A percentile compares a stretch with the other conserved stretches of the same genome.
phyloP scores from a whole-genome alignment of 2,329 filamentous ascomycete genomes.

The Fusarium protoensiforme region DNA sequence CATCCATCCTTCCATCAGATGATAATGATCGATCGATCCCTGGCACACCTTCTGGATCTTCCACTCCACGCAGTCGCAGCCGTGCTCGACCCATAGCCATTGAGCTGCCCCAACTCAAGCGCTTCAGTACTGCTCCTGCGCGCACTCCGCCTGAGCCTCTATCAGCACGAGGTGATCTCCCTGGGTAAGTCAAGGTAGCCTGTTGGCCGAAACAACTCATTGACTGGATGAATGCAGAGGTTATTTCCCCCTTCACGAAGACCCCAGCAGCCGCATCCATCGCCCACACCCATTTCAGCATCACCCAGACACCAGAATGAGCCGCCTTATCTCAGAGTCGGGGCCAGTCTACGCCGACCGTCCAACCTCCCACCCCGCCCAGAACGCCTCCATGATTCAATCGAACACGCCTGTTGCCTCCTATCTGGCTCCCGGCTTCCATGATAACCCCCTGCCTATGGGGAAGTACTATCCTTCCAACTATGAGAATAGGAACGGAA shows the following conservation, averaged over 20 bases:
- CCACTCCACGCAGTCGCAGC: conserved; percentile 34
- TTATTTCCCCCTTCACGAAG: conserved; percentile 71
- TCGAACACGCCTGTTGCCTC: conserved; percentile 60
- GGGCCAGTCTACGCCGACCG: conserved; percentile 41
- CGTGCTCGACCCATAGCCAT: conserved; percentile 65
- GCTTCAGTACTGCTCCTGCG: conserved; percentile 52
- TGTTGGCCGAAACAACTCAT: neutral
- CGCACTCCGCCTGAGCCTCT: conserved; percentile 61
- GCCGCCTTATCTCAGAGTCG: conserved; percentile 50
- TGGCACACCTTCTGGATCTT: conserved; percentile 34
- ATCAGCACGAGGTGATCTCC: conserved; percentile 68
- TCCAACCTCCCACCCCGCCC: conserved; percentile 43
- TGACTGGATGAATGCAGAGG: conserved; percentile 54
- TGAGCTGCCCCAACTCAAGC: conserved; percentile 57
- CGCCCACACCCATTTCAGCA: conserved; percentile 64
- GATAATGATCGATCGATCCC: conserved; percentile 27
- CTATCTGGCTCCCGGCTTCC: conserved; percentile 62
- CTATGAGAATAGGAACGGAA: conserved; percentile 59
- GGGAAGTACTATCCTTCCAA: conserved; percentile 74
- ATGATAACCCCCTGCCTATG: conserved; percentile 61
- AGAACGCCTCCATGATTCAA: conserved; percentile 28
- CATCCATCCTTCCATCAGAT: conserved; percentile 22
- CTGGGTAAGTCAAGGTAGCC: conserved; percentile 59
- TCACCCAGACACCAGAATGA: conserved; percentile 50
- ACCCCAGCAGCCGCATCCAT: conserved; percentile 58